Conservation (phyloP, 345 rosid species). For the Populus deltoides region DNA sequence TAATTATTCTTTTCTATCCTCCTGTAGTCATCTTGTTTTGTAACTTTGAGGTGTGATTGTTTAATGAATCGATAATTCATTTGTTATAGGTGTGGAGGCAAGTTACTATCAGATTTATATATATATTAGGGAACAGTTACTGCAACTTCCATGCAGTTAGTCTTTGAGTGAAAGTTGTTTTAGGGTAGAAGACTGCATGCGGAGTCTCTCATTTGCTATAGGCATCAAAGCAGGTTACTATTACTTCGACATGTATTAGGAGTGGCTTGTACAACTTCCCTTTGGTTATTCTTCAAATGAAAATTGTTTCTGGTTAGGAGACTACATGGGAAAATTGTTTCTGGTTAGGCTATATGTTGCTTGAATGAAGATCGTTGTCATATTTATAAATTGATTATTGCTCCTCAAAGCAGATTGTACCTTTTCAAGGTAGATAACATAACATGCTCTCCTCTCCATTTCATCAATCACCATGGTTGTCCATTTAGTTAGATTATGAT, state of each 20-base stretch:
- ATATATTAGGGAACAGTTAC: background rate
- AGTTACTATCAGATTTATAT: background rate
- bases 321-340: background rate
- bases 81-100: background rate
- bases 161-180: background rate
- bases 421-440: background rate
- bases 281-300: background rate
- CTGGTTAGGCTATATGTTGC: background rate
- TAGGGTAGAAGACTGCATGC: background rate
- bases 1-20: background rate
- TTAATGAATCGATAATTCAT: background rate
- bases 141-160: background rate
- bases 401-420: background rate
- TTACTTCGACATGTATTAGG: background rate
- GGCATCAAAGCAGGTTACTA: background rate
- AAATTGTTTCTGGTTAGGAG: background rate
- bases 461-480: background rate
- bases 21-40: background rate
- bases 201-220: background rate
- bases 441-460: background rate
- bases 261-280: background rate
- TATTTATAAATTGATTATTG: background rate
- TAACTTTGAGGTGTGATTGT: background rate
- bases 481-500: background rate
- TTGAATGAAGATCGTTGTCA: background rate